Base-by-base conservation (phyloP, 2,329 filamentous ascomycete species). In the Tolypocladium album region DNA sequence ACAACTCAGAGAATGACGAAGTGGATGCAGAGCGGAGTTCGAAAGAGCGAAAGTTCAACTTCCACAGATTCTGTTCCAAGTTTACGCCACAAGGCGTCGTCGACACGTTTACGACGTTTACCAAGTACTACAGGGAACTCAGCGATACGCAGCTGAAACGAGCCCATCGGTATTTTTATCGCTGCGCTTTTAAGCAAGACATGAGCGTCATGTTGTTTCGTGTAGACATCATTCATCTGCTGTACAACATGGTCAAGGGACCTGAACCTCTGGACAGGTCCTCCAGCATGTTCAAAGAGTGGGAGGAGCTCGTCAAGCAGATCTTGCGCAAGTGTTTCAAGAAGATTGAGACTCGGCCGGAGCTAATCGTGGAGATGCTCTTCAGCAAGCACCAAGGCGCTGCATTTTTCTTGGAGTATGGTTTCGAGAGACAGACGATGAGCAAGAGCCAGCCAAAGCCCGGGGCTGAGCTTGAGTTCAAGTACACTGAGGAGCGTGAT, bases 181-280 rank as follows among this genome's bases (percentile, higher is more conserved):
- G 93, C 0, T 81, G 96, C 13, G 92, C 92, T 0, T 97, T 97
- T 79, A 99, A 97, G 75, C 89, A 96, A 72, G 90, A 97, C 55
- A 87, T 94, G 77, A 87, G 87, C 60, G 87, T 97, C 27, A 84
- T 97, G 76, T 80, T 99, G 1, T 97, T 92, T 74, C 86, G 93
- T 12, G 84, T 96, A 6, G 94, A 97, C 70, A 96, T 97, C 42
- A 85, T 99, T 55, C 86, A 89, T 52, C 80, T 97, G 1, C 87
- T 99, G 57, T 87, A 96, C 70, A 88, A 86, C 69, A 92, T 99
- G 85, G 88, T 97, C 72, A 95, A 95, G 71, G 93, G 93, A 0
- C 89, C 90, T 0, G 84, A 90, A 61, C 84, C 88, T 1, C 76
- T 97, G 39, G 86, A 92, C 68, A 82, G 81, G 40, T 80, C 80